These are phyloP conservation scores for Apiospora hydei DNA, from an alignment of 2,329 filamentous ascomycete genomes.

Conservation along the genomic window DNA sequence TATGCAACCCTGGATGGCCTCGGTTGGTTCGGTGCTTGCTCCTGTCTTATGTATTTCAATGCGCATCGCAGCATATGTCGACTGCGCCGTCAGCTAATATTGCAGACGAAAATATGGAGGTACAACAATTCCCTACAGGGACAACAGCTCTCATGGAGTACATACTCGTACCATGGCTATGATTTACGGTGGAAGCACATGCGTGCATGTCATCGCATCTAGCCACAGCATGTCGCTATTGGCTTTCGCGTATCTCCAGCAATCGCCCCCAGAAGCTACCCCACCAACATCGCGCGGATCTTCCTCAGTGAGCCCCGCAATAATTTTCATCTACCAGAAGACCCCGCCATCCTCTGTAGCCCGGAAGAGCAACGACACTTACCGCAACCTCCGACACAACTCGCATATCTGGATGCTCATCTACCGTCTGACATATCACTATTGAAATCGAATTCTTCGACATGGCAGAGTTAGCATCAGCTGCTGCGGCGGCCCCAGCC, in stretches of 20 bases:
- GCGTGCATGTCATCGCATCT: not conserved
- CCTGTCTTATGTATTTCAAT: not conserved
- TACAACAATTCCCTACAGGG: not conserved
- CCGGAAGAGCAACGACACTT: not conserved
- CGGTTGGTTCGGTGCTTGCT: not conserved
- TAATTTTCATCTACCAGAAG: slow-evolving; percentile 21
- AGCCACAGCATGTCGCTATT: not conserved
- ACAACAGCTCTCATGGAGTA: too few relatives aligned
- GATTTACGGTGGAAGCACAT: not conserved
- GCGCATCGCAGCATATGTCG: not conserved
- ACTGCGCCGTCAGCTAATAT: not conserved
- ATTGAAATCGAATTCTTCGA: not conserved
- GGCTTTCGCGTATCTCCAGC: not conserved
- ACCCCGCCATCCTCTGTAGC: slow-evolving; percentile 14
- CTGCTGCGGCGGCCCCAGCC: not conserved
- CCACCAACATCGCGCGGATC: slow-evolving; percentile 7
- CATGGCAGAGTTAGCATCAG: slow-evolving; percentile 5
- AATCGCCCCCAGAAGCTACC: not conserved
- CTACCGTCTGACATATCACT: not conserved
- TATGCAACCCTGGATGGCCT: not conserved
- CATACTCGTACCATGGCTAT: not conserved
- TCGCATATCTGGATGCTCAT: not conserved
- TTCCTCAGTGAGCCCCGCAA: not conserved
- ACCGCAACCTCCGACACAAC: slow-evolving; percentile 1
- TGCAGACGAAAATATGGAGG: not conserved